These are phyloP conservation scores for Acacia crassicarpa DNA, from an alignment of 306 rosid genomes.

Conservation along the genomic window DNA sequence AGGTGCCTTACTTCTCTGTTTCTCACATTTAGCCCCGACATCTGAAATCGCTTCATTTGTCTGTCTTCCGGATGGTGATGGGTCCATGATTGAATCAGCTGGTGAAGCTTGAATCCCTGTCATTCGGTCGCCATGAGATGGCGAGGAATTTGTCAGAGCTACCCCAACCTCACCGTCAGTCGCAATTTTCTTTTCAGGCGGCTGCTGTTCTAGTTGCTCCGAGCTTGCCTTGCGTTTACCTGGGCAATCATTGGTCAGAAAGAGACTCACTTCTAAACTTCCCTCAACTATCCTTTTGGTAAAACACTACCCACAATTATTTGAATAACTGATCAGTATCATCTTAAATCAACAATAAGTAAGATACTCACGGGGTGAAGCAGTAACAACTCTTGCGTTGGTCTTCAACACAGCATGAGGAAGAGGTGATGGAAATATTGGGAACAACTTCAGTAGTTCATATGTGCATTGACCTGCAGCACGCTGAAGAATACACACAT, in stretches of 20 bases:
- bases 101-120: constrained; percentile 33
- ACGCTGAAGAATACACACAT: constrained; percentile 40
- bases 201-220: constrained; percentile 36
- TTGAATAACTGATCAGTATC: constrained; percentile 9
- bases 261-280: not conserved
- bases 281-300: not conserved
- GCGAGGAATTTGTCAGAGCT: constrained; percentile 31
- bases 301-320: not conserved
- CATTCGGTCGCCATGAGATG: constrained; percentile 36
- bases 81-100: constrained; percentile 33
- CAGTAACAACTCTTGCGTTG: constrained; percentile 42
- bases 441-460: constrained; percentile 47
- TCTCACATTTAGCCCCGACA: constrained; percentile 21
- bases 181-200: constrained; percentile 41
- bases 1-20: constrained; percentile 29
- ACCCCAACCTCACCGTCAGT: constrained; percentile 35
- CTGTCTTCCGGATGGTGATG: constrained; percentile 35
- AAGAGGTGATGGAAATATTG: constrained; percentile 38
- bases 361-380: constrained; percentile 45
- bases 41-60: constrained; percentile 27
- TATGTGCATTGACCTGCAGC: constrained; percentile 58
- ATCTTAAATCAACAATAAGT: not conserved
- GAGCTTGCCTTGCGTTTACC: constrained; percentile 43
- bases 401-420: constrained; percentile 43
- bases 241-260: constrained; percentile 20